phyloP scores from a whole-genome alignment of 148 eudicot genomes.

The Chenopodium formosanum region DNA sequence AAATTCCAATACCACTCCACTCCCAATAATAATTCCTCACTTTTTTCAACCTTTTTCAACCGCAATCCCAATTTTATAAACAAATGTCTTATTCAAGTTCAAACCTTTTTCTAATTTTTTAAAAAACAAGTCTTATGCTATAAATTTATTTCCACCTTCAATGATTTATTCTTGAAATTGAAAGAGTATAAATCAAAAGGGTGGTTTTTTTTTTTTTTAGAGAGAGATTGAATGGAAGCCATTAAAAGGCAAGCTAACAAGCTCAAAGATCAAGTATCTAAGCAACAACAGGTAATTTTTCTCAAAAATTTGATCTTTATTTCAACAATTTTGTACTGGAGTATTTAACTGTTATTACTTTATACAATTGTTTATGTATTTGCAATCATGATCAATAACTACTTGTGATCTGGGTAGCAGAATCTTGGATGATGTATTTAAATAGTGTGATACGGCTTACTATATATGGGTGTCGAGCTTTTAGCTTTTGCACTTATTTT shows the following conservation, averaged over 20 bases:
- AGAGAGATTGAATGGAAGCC: constrained; percentile 61
- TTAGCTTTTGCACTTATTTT: background rate
- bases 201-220: background rate
- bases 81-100: background rate
- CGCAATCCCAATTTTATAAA: background rate
- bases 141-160: background rate
- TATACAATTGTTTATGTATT: background rate
- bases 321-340: background rate
- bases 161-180: background rate
- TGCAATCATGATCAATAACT: background rate
- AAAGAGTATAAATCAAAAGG: background rate
- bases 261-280: constrained; percentile 82
- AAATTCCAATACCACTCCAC: background rate
- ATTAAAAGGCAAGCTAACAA: constrained; percentile 82
- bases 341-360: background rate
- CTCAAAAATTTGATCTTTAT: background rate
- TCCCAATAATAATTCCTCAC: constrained; percentile 10
- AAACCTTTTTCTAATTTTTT: background rate
- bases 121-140: background rate
- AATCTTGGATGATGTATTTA: too few relatives aligned
- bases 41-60: constrained; percentile 9
- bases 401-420: background rate
- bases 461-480: too few relatives aligned
- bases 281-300: constrained; percentile 72
- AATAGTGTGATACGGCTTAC: too few relatives aligned